Evolutionary conservation across 2,329 filamentous ascomycete genomes (phyloP), one percentile per base, ranked within the genome.

Genomic region (Paracoccidioides lutzii): DNA sequence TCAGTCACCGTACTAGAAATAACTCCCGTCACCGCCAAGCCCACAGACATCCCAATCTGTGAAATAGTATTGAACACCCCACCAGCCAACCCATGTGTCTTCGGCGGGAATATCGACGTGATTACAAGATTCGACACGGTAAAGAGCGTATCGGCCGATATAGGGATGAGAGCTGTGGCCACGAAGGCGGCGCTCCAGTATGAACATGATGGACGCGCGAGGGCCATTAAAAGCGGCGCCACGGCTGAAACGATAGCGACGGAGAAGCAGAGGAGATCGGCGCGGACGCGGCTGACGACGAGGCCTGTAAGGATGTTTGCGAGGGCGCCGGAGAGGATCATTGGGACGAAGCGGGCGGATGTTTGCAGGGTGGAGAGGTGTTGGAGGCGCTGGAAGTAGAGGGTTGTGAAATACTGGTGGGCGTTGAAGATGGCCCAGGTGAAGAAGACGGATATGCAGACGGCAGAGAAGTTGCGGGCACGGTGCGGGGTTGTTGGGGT

Each of bases 61-160:
- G 73, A 67, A 0, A 78, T 70, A 0, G 80, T 81, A 59, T 81
- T 82, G 64, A 83, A 83, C 0, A 84, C 80, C 0, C 78, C 80
- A 0, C 81, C 81, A 0, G 79, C 80, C 0, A 84, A 68, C 0
- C 77, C 78, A 57, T 84, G 81, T 0, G 73, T 81, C 9, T 79
- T 67, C n/a, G 75, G 70, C 0, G 78, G 76, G 58, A 83, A 83
- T 1, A 71, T 73, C 9, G 78, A 75, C 0, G 75, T 73, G 5
- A 82, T 74, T 2, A 82, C 67, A 14, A 83, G 72, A 32, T 78
- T 69, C 0, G 75, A 77, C 2, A 83, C 74, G 0, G 78, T 82
- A 63, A 81, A 82, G 6, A 83, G 57, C 0, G 62, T 62, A 51
- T 68, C 64, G 33, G 60, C 60, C 32, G 54, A 58, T 7, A 67